These are phyloP conservation scores for Gastrolobium villosum DNA, from an alignment of 306 rosid species.

Conservation along the genomic window DNA sequence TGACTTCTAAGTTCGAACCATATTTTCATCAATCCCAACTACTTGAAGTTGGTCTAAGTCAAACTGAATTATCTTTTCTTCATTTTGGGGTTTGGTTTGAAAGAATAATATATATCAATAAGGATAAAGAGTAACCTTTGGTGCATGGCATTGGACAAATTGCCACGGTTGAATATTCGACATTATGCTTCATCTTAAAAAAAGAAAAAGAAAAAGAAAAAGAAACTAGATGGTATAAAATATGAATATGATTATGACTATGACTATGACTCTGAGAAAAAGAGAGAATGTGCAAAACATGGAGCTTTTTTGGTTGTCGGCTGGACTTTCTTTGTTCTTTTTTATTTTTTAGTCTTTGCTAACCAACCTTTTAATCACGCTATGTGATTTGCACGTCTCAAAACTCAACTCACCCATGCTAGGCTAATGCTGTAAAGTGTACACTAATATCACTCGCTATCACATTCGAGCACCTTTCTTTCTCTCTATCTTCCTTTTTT, in stretches of 20 bases:
- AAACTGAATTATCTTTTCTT: slow-evolving; percentile 9
- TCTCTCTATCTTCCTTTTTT: slow-evolving; percentile 11
- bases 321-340: slow-evolving; percentile 36
- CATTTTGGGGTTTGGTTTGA: slow-evolving; percentile 7
- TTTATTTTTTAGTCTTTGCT: background rate
- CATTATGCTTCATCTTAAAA: background rate
- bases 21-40: background rate
- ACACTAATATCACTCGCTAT: slow-evolving; percentile 35
- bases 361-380: background rate
- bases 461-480: slow-evolving; percentile 17
- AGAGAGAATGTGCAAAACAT: slow-evolving; percentile 47
- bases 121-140: slow-evolving; percentile 38
- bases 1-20: background rate
- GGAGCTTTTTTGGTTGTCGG: slow-evolving; percentile 40
- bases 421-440: slow-evolving; percentile 3
- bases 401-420: slow-evolving; percentile 34
- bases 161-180: slow-evolving; percentile 50
- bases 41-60: slow-evolving; percentile 45
- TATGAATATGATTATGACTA: slow-evolving; percentile 50
- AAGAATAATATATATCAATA: slow-evolving; percentile 36
- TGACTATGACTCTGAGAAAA: slow-evolving; percentile 39
- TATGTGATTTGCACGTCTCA: slow-evolving; percentile 32
- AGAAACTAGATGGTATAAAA: slow-evolving; percentile 29
- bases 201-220: background rate
- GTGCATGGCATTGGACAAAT: slow-evolving; percentile 44